A percentile compares a stretch with the other conserved stretches of the same genome.
Evolutionary conservation across 257 asterid genomes (phyloP).

Genomic region (Nicotiana noctiflora): DNA sequence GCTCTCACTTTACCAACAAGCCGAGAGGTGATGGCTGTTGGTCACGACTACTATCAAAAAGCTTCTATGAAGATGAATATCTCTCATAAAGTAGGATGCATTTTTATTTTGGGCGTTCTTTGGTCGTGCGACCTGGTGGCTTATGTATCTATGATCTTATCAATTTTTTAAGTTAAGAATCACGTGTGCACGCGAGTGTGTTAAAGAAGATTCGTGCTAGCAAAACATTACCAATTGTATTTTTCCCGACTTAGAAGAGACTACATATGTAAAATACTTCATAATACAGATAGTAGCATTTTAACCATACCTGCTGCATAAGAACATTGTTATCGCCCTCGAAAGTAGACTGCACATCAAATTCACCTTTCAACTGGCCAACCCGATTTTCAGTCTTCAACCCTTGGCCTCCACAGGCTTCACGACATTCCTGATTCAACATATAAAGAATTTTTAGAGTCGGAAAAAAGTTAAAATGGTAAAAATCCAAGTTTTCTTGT

Average conservation of each 20-base stretch:
- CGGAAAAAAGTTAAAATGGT: slow-evolving; percentile 6
- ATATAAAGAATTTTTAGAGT: not conserved
- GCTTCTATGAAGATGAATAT: no score
- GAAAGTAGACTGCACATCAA: slow-evolving; percentile 91
- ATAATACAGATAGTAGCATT: not conserved
- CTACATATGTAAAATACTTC: not conserved
- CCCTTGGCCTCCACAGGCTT: slow-evolving; percentile 99
- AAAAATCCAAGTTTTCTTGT: not conserved
- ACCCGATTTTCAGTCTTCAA: slow-evolving; percentile 85
- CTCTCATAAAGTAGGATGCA: no score
- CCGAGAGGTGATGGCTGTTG: no score
- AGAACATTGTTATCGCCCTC: slow-evolving; percentile 98
- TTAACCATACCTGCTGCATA: slow-evolving; percentile 77
- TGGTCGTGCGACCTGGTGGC: no score
- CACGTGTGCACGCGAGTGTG: not conserved
- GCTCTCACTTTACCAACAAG: no score
- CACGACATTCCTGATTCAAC: slow-evolving; percentile 79
- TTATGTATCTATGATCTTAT: not conserved
- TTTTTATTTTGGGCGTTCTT: no score
- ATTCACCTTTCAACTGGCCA: slow-evolving; percentile 90
- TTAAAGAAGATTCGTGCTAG: not conserved
- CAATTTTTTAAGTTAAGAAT: not conserved
- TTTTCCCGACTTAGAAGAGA: not conserved
- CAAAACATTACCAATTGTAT: no score
- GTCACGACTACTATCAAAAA: no score